phyloP scores from a whole-genome alignment of 768 basidiomycete species.

The Lactarius psammicola region DNA sequence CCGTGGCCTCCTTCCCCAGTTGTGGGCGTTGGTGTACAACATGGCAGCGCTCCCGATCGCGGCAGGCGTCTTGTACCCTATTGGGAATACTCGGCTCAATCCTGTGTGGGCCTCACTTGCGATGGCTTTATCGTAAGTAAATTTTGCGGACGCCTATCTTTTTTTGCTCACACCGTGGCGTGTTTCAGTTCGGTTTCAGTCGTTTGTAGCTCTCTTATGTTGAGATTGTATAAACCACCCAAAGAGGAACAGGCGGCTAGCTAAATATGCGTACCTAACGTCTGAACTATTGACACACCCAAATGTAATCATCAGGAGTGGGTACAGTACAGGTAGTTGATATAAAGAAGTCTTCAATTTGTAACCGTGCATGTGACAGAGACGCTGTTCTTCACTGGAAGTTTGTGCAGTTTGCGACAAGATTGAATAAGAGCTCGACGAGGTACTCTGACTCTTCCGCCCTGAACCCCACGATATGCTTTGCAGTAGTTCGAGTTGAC shows the following conservation, averaged over 20 bases:
- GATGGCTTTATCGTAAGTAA: constrained; percentile 67
- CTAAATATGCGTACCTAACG: background rate
- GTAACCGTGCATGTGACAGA: constrained; percentile 10
- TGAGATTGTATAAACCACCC: constrained; percentile 48
- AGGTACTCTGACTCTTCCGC: too few species aligned
- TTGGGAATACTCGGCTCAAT: constrained; percentile 57
- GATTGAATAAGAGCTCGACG: too few species aligned
- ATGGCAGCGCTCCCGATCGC: constrained; percentile 68
- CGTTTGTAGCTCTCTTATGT: constrained; percentile 57
- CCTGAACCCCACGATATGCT: too few species aligned
- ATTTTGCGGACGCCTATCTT: background rate
- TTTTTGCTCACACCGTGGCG: constrained; percentile 4
- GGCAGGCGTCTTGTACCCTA: constrained; percentile 74
- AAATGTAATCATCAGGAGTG: too few species aligned
- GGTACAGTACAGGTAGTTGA: background rate
- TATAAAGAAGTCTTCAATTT: too few species aligned
- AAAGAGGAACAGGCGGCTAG: background rate
- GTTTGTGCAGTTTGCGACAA: too few species aligned
- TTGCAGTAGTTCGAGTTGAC: too few species aligned
- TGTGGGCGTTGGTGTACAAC: constrained; percentile 72
- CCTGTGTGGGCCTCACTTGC: constrained; percentile 82
- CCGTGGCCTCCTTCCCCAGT: constrained; percentile 37
- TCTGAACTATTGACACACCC: background rate
- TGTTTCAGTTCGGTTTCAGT: constrained; percentile 57
- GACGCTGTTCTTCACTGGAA: too few species aligned